phyloP scores from a whole-genome alignment of 495 filamentous ascomycete genomes.

The Cairneyella variabilis region DNA sequence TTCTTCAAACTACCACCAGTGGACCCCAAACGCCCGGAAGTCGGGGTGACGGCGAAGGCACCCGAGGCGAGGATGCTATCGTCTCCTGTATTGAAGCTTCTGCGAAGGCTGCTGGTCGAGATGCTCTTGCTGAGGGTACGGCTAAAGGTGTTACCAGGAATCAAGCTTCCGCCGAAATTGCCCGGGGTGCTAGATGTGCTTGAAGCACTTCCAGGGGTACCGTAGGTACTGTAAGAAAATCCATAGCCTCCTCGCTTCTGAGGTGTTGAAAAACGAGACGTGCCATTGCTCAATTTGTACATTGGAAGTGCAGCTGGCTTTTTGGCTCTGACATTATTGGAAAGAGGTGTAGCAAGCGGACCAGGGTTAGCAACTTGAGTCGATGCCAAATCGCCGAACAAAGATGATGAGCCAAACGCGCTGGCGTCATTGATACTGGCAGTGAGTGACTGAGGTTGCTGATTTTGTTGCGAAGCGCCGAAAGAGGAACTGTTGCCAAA shows the following conservation, averaged over 20 bases:
- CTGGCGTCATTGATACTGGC: conserved; percentile 72
- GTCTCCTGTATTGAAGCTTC: conserved; percentile 42
- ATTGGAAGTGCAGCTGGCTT: conserved; percentile 76
- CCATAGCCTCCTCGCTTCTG: conserved; percentile 72
- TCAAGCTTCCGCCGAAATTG: conserved; percentile 58
- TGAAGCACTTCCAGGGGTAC: conserved; percentile 68
- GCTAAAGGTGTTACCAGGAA: conserved; percentile 58
- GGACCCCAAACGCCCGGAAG: conserved; percentile 51
- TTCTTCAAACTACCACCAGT: conserved; percentile 74
- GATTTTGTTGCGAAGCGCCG: conserved; percentile 30
- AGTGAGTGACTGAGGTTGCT: conserved; percentile 53
- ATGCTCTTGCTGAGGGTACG: conserved; percentile 57
- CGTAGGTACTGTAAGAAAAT: conserved; percentile 86
- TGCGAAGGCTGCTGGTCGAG: conserved; percentile 60
- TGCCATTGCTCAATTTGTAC: conserved; percentile 80
- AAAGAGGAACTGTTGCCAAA: conserved; percentile 38
- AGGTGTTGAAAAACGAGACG: conserved; percentile 75
- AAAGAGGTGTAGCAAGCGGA: conserved; percentile 84
- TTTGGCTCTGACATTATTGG: conserved; percentile 63
- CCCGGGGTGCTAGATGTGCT: conserved; percentile 66
- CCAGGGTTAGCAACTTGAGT: conserved; percentile 65
- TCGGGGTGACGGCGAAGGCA: conserved; percentile 70
- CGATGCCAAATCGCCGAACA: conserved; percentile 68
- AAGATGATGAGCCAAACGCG: conserved; percentile 73
- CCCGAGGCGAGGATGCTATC: conserved; percentile 85